Evolutionary conservation across 1,284 basidiomycete genomes (phyloP).

Genomic region (Tausonia pullulans): DNA sequence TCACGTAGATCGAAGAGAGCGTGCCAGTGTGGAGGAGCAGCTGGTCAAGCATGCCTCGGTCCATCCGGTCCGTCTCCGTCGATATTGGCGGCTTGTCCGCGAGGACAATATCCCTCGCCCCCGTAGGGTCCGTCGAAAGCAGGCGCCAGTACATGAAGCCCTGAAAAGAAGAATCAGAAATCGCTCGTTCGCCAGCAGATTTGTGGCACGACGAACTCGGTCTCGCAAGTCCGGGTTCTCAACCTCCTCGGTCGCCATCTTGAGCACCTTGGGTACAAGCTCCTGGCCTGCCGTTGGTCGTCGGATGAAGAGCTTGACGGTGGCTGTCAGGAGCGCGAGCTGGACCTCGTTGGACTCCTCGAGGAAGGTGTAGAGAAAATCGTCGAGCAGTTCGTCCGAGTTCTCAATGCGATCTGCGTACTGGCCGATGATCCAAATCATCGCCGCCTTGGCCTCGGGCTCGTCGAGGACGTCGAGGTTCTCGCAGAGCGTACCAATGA

Average conservation of each 20-base stretch:
- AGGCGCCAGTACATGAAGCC: conserved; percentile 99
- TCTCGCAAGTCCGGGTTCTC: conserved; percentile 96
- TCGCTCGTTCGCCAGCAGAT: conserved; percentile 79
- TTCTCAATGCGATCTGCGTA: conserved; percentile 95
- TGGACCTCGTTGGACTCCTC: conserved; percentile 94
- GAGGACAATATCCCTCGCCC: conserved; percentile 84
- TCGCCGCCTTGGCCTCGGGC: conserved; percentile 88
- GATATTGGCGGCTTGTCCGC: conserved; percentile 90
- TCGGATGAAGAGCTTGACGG: conserved; percentile 94
- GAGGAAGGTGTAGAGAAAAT: conserved; percentile 79
- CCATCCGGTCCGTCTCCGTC: conserved; percentile 97
- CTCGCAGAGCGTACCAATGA: conserved; percentile 85
- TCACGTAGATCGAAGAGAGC: conserved; percentile 35
- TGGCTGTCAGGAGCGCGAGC: conserved; percentile 84
- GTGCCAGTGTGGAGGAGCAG: conserved; percentile 35
- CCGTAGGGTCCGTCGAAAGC: conserved; percentile 81
- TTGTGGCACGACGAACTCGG: conserved; percentile 40
- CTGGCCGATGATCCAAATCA: conserved; percentile 98
- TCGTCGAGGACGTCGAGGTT: conserved; percentile 88
- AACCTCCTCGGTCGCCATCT: conserved; percentile 93
- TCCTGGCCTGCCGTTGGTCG: conserved; percentile 81
- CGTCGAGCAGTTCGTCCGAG: conserved; percentile 86
- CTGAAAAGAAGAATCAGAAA: conserved; percentile 19
- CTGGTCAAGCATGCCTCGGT: conserved; percentile 85
- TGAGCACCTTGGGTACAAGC: conserved; percentile 88